phyloP scores from a whole-genome alignment of 306 rosid species.

The Vicia faba region DNA sequence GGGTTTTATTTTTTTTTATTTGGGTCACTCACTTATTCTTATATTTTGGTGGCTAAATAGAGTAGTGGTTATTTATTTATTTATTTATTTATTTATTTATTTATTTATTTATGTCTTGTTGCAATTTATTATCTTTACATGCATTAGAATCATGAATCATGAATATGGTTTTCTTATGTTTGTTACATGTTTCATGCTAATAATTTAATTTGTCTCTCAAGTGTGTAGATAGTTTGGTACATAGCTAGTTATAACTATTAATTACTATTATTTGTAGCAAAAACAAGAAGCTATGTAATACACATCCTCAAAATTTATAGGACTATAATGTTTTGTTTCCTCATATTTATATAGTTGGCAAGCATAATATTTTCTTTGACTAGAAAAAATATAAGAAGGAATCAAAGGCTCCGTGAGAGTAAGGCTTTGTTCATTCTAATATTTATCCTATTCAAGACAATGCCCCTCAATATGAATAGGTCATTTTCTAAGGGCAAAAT shows the following conservation, averaged over 20 bases:
- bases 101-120: not conserved
- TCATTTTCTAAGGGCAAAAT: conserved; percentile 53
- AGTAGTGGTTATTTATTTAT: too few species aligned
- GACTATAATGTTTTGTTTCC: conserved; percentile 29
- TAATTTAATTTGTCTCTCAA: conserved; percentile 17
- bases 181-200: conserved; percentile 36
- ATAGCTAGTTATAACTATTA: conserved; percentile 1
- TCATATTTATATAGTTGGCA: conserved; percentile 39
- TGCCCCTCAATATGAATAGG: conserved; percentile 42
- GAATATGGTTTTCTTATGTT: conserved; percentile 30
- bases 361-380: conserved; percentile 38
- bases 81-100: not conserved
- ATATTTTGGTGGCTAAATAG: not conserved
- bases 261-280: conserved; percentile 6
- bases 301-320: conserved; percentile 30
- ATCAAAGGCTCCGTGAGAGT: conserved; percentile 50
- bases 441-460: conserved; percentile 33
- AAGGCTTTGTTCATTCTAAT: conserved; percentile 36
- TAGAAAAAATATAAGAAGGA: conserved; percentile 40
- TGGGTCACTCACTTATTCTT: not conserved
- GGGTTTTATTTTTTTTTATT: not conserved
- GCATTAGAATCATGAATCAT: conserved; percentile 13
- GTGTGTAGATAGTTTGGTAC: not conserved
- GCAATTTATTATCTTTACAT: conserved; percentile 20
- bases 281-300: not conserved